phyloP scores from a whole-genome alignment of 2,329 filamentous ascomycete genomes.

The Cladophialophora yegresii region DNA sequence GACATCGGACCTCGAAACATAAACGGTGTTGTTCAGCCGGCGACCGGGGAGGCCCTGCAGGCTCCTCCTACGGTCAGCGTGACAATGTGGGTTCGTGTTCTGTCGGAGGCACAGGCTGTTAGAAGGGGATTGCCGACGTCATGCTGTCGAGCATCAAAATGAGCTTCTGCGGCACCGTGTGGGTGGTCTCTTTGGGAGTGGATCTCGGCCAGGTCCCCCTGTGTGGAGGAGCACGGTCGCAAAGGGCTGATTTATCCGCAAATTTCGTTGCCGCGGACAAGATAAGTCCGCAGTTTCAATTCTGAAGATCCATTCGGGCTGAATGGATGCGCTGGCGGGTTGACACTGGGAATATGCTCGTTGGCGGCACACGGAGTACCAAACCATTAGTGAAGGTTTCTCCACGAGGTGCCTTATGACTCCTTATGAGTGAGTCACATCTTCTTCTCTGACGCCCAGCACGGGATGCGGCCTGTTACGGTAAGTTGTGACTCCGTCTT shows the following conservation, averaged over 20 bases:
- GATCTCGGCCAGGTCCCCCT: neutral
- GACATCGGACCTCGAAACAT: neutral
- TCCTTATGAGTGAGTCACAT: neutral
- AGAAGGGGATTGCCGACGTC: neutral
- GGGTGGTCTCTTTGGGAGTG: neutral
- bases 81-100: neutral
- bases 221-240: neutral
- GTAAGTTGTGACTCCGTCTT: neutral
- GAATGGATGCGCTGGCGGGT: neutral
- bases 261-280: neutral
- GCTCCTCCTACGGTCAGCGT: neutral
- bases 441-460: neutral
- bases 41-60: neutral
- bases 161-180: neutral
- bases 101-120: neutral
- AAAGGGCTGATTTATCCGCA: neutral
- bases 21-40: neutral
- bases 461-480: neutral
- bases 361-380: neutral
- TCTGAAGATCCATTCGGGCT: neutral
- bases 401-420: neutral
- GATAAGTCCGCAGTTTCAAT: neutral
- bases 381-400: neutral
- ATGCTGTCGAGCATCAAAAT: neutral
- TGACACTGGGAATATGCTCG: neutral